Evolutionary conservation across 805 yeast genomes (phyloP), one percentile per base, ranked within the genome.

Genomic region (Metschnikowia anglica): DNA sequence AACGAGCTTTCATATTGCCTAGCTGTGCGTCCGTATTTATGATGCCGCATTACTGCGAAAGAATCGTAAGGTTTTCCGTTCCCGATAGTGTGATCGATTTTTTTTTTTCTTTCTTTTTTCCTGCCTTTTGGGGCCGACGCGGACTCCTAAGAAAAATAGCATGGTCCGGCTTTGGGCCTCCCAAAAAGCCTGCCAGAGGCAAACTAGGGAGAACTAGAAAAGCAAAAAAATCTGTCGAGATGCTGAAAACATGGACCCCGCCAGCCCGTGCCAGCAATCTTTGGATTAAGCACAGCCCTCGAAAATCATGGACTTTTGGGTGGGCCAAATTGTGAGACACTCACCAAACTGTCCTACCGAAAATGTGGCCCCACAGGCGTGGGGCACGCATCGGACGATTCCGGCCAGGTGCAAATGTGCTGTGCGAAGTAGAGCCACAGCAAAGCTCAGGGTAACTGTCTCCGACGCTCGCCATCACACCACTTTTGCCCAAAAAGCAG

Each of bases 61-160:
- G 39, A 40, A 34, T 40, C 44, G 44, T 40, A 40, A 34, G 44
- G 16, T 40, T 40, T 40, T 34, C 16, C 13, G 28, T 33, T 20
- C 10, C 36, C 27, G 6, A 17, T n/a, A 15, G 18, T 33, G 26
- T 4, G 27, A 21, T 18, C 3, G 12, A n/a, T 33, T 33, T 33
- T 33, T 33, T 33, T 20, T 21, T 8, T 2, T 12, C 26, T 20
- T 25, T 12, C 28, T 25, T 25, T 25, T 25, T 25, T 25, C 13
- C 28, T 10, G 7, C 10, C 16, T 29, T 4, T 13, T 29, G 21
- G 27, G 19, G 33, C 41, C 19, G 19, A 21, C 29, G 29, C 34
- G 30, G 41, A 29, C 34, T 19, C 24, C 12, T 21, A 9, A 19
- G 26, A 21, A 36, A 26, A 30, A 21, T 2, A 34, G 8, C 26